Evolutionary conservation across 371 early-diverging fungal genomes (phyloP), one percentile per base, ranked within the genome.

Genomic region (Mortierella sp.): DNA sequence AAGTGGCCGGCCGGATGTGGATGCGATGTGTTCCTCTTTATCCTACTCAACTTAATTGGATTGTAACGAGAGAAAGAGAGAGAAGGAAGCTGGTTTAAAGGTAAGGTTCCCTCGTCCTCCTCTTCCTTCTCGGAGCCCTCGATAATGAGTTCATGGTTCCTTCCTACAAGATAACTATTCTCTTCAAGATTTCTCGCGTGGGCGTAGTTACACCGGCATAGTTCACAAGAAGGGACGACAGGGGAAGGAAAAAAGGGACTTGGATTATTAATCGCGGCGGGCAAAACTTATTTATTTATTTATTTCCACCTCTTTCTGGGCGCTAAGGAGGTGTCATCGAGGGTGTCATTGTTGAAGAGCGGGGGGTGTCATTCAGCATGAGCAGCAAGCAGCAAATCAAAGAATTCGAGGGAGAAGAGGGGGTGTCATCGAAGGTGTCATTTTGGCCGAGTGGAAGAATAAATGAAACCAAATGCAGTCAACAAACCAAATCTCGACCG

Each of bases 391-490:
- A 40, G 5, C 34, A 34, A 34, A 59, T 31, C 28, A 59, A 59
- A 31, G 10, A 40, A 40, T 2, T 40, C 4, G 13, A 14, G 48
- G 48, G 48, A 14, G 48, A 14, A 9, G 48, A 13, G 48, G 48
- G 48, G 48, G 48, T 46, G 48, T 46, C 48, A 46, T 46, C 48
- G 48, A 46, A 70, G 74, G 74, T 69, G 73, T 78, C 73, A 78
- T 72, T 64, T 24, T 37, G 40, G 24, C 24, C 48, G 50, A 14
- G 48, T 31, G 71, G 28, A 71, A 69, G 4, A 1, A 26, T 6
- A 10, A 28, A 21, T 3, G 44, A n/a, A 71, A 37, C 51, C n/a
- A 70, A 70, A 24, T 28, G n/a, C 8, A 24, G 21, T 37, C 21
- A 19, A 40, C 43, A 40, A 59, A 34, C 67, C 37, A 61, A 6